phyloP scores from a whole-genome alignment of 768 basidiomycete species.

The Pleurotus giganteus region DNA sequence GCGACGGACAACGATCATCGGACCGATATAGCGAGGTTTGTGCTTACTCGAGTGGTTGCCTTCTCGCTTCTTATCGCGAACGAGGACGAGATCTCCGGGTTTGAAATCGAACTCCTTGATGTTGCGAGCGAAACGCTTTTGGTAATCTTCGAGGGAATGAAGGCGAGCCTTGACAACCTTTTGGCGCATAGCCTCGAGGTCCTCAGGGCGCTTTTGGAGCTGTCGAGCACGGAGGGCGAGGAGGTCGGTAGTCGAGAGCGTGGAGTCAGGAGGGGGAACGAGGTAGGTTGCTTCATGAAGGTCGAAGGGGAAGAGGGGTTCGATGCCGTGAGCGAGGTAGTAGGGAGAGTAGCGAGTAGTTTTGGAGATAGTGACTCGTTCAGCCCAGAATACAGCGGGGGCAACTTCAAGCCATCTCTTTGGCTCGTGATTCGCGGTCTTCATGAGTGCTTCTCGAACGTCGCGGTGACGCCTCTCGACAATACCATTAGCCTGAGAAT shows the following conservation, averaged over 20 bases:
- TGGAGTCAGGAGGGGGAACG: too few relatives aligned
- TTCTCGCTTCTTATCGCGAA: conserved; percentile 30
- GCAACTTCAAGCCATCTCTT: conserved; percentile 19
- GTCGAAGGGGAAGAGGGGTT: conserved; percentile 23
- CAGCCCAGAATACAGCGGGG: too few relatives aligned
- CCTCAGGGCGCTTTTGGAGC: conserved; percentile 21
- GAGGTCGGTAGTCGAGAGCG: background rate
- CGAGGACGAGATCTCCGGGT: conserved; percentile 29
- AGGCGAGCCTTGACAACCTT: conserved; percentile 16
- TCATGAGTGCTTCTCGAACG: conserved; percentile 17
- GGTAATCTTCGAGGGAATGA: conserved; percentile 21
- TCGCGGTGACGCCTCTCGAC: conserved; percentile 24
- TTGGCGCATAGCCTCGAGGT: conserved; percentile 18
- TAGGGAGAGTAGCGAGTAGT: conserved; percentile 19
- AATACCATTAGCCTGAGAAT: conserved; percentile 31
- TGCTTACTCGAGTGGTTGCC: conserved; percentile 27
- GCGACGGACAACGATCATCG: too few relatives aligned
- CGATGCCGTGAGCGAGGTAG: conserved; percentile 16
- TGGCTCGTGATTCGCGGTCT: conserved; percentile 12
- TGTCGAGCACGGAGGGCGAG: conserved; percentile 13
- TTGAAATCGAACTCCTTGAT: conserved; percentile 23
- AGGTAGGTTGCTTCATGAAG: conserved; percentile 28
- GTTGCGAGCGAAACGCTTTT: conserved; percentile 14
- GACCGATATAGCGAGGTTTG: conserved; percentile 35
- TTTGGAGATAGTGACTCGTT: conserved; percentile 15